Percentiles rank a stretch among this genome's conserved stretches.
phyloP scores from a whole-genome alignment of 176 grass and related monocot species.

The Neostapfia colusana region DNA sequence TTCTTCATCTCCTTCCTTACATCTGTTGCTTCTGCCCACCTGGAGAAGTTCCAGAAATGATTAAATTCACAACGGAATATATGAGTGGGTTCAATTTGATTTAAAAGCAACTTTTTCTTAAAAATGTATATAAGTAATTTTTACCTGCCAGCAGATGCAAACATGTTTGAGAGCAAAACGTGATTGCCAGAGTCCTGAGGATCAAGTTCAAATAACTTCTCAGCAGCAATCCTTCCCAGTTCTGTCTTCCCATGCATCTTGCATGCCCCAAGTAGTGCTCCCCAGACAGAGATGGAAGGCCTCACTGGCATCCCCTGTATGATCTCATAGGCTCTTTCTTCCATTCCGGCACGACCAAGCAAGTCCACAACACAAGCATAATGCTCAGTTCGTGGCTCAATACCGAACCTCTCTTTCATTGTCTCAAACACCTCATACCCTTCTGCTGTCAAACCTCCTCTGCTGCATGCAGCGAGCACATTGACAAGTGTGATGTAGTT shows the following conservation, averaged over 20 bases:
- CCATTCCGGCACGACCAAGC: constrained; percentile 77
- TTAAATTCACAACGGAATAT: not conserved
- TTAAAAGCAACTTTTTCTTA: not conserved
- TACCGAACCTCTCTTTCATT: constrained; percentile 71
- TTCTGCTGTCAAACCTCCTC: constrained; percentile 69
- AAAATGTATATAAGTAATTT: not conserved
- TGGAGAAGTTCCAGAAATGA: constrained; percentile 30
- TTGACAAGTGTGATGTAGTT: constrained; percentile 77
- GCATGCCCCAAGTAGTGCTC: constrained; percentile 77
- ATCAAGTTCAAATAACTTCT: constrained; percentile 78
- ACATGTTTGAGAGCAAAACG: constrained; percentile 81
- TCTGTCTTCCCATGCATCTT: constrained; percentile 76
- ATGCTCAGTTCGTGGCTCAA: constrained; percentile 65
- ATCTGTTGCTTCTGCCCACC: constrained; percentile 78
- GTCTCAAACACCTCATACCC: constrained; percentile 64
- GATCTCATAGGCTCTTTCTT: constrained; percentile 70
- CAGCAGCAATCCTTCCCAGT: constrained; percentile 70
- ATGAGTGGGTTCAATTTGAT: not conserved
- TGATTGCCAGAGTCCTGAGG: constrained; percentile 77
- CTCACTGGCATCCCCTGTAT: constrained; percentile 68
- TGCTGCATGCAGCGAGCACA: constrained; percentile 66
- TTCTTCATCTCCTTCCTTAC: constrained; percentile 73
- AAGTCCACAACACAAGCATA: constrained; percentile 86
- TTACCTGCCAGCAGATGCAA: constrained; percentile 79
- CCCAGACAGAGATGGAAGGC: constrained; percentile 75